Evolutionary conservation across 768 basidiomycete species (phyloP).

Genomic region (Hysterangium stoloniferum): DNA sequence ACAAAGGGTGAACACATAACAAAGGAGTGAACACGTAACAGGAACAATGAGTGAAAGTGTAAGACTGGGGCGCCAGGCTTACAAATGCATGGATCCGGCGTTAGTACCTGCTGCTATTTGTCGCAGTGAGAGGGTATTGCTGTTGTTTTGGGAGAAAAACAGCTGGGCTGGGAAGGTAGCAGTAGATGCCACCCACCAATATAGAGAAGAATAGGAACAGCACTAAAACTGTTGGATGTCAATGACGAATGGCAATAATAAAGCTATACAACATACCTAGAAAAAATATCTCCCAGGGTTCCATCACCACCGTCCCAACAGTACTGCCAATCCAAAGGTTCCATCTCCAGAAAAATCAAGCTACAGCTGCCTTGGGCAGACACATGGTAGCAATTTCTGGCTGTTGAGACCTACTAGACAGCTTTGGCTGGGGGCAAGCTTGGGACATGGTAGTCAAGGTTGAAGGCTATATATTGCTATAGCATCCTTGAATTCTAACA

Average conservation of each 20-base stretch:
- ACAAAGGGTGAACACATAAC: too few relatives aligned
- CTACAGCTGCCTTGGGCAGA: conserved; percentile 14
- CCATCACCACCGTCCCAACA: conserved; percentile 50
- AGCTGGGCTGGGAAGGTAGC: conserved; percentile 54
- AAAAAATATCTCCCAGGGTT: conserved; percentile 62
- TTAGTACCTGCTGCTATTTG: too few relatives aligned
- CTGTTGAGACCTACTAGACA: not conserved
- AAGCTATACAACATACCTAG: conserved; percentile 36
- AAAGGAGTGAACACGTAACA: too few relatives aligned
- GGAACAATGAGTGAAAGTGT: too few relatives aligned
- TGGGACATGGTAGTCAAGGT: not conserved
- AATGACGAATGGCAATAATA: not conserved
- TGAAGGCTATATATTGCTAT: not conserved
- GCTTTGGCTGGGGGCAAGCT: conserved; percentile 24
- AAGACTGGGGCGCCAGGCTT: too few relatives aligned
- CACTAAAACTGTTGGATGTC: conserved; percentile 30
- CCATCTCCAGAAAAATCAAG: conserved; percentile 40
- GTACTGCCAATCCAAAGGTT: conserved; percentile 52
- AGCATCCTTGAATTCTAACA: too few relatives aligned
- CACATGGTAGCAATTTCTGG: conserved; percentile 8
- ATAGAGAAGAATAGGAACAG: conserved; percentile 34
- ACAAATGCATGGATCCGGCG: too few relatives aligned
- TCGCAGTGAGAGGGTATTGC: conserved; percentile 44
- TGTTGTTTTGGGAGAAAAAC: conserved; percentile 43
- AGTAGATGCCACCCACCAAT: conserved; percentile 41